Conservation (phyloP, 129 eudicot species). For the Dittrichia graveolens region DNA sequence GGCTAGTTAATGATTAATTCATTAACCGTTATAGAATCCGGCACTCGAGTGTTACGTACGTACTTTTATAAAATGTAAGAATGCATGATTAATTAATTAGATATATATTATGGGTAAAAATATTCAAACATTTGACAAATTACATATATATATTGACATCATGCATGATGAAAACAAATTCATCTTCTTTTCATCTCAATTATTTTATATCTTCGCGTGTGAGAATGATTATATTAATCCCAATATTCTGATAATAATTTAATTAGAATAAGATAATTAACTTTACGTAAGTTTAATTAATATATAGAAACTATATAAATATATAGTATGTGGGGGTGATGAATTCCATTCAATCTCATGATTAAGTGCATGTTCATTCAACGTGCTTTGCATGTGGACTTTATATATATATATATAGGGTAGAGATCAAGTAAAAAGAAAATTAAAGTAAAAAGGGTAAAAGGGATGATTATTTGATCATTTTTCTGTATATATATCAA, state of each 20-base stretch:
- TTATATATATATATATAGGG: slow-evolving; percentile 14
- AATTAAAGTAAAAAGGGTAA: too few relatives aligned
- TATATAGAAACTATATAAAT: neutral
- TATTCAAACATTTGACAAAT: neutral
- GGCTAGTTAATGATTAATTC: too few relatives aligned
- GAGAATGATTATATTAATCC: slow-evolving; percentile 11
- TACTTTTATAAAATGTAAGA: too few relatives aligned
- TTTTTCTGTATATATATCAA: too few relatives aligned
- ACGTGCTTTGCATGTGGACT: slow-evolving; percentile 32
- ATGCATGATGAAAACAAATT: slow-evolving; percentile 33
- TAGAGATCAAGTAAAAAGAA: too few relatives aligned
- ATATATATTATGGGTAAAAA: neutral
- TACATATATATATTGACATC: slow-evolving; percentile 3
- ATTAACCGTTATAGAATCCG: too few relatives aligned
- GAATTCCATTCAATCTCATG: slow-evolving; percentile 22
- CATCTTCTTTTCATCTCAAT: slow-evolving; percentile 20
- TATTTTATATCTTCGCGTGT: slow-evolving; percentile 9
- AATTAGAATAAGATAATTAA: slow-evolving; percentile 7
- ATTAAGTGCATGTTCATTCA: slow-evolving; percentile 33
- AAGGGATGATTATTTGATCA: too few relatives aligned
- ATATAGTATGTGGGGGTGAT: slow-evolving; percentile 22
- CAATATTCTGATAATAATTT: neutral
- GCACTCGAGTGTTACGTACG: too few relatives aligned
- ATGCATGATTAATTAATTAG: too few relatives aligned
- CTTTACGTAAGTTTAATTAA: slow-evolving; percentile 9